Base-by-base conservation (phyloP, 805 yeast species). In the Suhomyces vadensis region DNA sequence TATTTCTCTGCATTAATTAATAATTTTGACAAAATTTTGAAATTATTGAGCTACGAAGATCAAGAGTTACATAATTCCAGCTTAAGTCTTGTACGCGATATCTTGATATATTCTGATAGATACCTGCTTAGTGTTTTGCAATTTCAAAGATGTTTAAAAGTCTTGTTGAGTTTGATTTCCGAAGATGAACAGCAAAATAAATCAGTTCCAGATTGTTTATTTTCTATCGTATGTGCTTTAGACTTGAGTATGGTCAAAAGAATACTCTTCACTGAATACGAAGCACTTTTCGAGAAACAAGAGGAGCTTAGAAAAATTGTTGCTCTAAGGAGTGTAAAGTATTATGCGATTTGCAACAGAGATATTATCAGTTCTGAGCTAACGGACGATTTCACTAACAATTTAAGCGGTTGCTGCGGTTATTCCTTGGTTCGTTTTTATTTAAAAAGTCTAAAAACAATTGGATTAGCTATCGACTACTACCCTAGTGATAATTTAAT, bases 261-360 rank as follows among this genome's bases (percentile, higher is more conserved):
- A 9, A 41, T 48, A 9, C 44, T 49, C 35, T 31, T 48, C 8
- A 24, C 24, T 4, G 33, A 29, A 20, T 14, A 14, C 11, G 19
- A 29, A 14, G 11, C 20, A 1, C 20, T 29, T 2, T 29, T 29
- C 33, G 10, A 29, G 10, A 4, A 29, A 29, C 20, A 16, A 25
- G 22, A 39, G 16, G 27, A 22, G 4, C 25, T 20, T 29, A 40
- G 36, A 37, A 33, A 41, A 26, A 11, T 35, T 37, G 9, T 46
- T 4, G 39, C 37, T 7, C 20, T 50, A 11, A 24, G 40, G 39
- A 41, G 54, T 31, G 16, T 51, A 8, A 47, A 47, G 31, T 51
- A 41, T 31, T 53, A 54, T 24, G 20, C 53, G 13, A 51, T 55
- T 35, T 44, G 48, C 33, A 53, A 54, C 33, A 42, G 41, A 29